phyloP scores from a whole-genome alignment of 75 land plant species.

The Selaginella moellendorffii region DNA sequence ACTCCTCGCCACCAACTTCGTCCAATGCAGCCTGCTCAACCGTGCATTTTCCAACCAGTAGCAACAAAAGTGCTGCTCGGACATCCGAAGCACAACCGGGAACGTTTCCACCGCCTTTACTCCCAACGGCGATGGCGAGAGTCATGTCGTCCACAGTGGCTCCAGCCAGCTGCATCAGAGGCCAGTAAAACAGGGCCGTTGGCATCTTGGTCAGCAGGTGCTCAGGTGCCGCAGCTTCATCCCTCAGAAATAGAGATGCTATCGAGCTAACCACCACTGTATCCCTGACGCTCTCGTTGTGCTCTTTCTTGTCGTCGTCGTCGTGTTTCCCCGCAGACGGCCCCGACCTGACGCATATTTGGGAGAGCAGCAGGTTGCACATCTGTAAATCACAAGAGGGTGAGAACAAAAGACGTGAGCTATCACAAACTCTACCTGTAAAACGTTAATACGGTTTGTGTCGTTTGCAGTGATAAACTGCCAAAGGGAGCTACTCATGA shows the following conservation, averaged over 20 bases:
- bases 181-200: slow-evolving; percentile 82
- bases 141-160: slow-evolving; percentile 91
- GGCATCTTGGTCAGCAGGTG: slow-evolving; percentile 67
- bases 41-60: slow-evolving; percentile 86
- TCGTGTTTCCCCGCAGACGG: slow-evolving; percentile 6
- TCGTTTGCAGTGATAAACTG: slow-evolving; percentile 71
- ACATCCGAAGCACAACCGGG: slow-evolving; percentile 93
- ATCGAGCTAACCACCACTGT: slow-evolving; percentile 29
- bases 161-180: slow-evolving; percentile 90
- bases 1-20: slow-evolving; percentile 92
- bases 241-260: slow-evolving; percentile 71
- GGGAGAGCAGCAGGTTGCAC: slow-evolving; percentile 90
- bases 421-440: slow-evolving; percentile 90
- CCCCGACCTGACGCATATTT: slow-evolving; percentile 57
- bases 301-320: neutral
- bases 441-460: slow-evolving; percentile 71
- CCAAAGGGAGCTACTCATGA: slow-evolving; percentile 71
- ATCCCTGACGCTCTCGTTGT: neutral
- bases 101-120: slow-evolving; percentile 77
- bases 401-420: neutral
- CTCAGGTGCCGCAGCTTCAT: slow-evolving; percentile 79
- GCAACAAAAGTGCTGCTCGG: slow-evolving; percentile 68
- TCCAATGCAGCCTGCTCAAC: slow-evolving; percentile 61
- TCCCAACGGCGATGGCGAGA: slow-evolving; percentile 90
- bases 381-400: slow-evolving; percentile 42